Conservation (phyloP, 2,329 filamentous ascomycete species). For the Cryphonectria parasitica region DNA sequence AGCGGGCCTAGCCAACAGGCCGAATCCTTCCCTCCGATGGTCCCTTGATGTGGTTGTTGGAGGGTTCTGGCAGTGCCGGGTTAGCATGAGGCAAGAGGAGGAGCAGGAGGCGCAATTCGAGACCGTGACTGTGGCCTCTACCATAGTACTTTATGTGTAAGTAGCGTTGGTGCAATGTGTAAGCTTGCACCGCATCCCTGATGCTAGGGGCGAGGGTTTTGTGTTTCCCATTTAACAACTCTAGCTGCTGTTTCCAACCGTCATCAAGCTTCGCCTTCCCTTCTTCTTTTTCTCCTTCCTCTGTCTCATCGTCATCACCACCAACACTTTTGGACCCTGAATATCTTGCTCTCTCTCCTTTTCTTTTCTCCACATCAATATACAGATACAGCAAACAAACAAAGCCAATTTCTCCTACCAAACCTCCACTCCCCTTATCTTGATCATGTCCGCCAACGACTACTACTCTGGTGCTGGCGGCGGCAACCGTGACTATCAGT, state of each 20-base stretch:
- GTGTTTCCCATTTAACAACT: not conserved
- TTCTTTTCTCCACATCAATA: not conserved
- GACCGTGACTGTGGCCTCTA: not conserved
- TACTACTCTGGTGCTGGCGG: constrained; percentile 30
- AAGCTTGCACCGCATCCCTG: not conserved
- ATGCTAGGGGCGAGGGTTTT: too few relatives aligned
- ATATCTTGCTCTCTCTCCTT: not conserved
- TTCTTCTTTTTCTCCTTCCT: not conserved
- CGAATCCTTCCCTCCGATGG: not conserved
- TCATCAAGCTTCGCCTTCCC: not conserved
- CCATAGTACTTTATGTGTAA: not conserved
- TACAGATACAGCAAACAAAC: not conserved
- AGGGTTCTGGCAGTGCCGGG: too few relatives aligned
- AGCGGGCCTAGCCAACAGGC: not conserved
- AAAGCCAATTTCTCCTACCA: not conserved
- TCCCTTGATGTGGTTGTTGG: not conserved
- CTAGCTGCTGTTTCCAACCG: not conserved
- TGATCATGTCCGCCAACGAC: constrained; percentile 33
- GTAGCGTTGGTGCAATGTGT: not conserved
- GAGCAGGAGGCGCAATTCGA: not conserved
- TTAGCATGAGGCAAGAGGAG: not conserved
- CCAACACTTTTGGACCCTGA: not conserved
- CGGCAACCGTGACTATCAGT: constrained; percentile 21
- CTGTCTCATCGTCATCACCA: not conserved
- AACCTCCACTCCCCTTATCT: not conserved